Conservation (phyloP, 2,329 filamentous ascomycete species). For the Penicillium sp. region DNA sequence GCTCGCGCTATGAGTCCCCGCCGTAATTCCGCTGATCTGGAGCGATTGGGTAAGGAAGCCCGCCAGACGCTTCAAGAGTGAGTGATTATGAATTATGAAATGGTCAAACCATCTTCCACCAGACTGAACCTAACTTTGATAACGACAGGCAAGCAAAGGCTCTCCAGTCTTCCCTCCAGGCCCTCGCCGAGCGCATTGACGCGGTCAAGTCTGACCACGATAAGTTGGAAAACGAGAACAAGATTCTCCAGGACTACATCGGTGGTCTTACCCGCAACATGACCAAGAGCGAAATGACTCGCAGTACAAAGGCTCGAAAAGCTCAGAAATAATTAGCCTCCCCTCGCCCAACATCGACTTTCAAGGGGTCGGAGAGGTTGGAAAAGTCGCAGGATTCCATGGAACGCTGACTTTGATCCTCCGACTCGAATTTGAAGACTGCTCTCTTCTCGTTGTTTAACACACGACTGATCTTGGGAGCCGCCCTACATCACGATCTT, state of each 20-base stretch:
- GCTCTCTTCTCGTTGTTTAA: background rate
- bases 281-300: conserved; percentile 59
- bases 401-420: conserved; percentile 15
- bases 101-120: background rate
- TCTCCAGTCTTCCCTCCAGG: conserved; percentile 84
- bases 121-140: background rate
- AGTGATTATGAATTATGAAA: conserved; percentile 37
- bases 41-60: conserved; percentile 82
- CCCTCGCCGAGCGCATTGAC: conserved; percentile 91
- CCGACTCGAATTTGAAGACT: conserved; percentile 14
- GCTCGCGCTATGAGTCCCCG: conserved; percentile 93
- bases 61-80: conserved; percentile 66
- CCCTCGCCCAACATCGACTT: background rate
- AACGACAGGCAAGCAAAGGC: conserved; percentile 76
- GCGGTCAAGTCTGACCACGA: conserved; percentile 93
- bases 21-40: conserved; percentile 86
- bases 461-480: conserved; percentile 8
- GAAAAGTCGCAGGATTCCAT: conserved; percentile 18
- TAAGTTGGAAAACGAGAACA: conserved; percentile 95
- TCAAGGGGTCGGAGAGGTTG: background rate
- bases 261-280: conserved; percentile 85
- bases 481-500: background rate
- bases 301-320: conserved; percentile 57
- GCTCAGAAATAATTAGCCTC: conserved; percentile 39
- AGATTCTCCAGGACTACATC: conserved; percentile 96